Evolutionary conservation across 75 land plant genomes (phyloP).

Genomic region (Cunninghamia lanceolata): DNA sequence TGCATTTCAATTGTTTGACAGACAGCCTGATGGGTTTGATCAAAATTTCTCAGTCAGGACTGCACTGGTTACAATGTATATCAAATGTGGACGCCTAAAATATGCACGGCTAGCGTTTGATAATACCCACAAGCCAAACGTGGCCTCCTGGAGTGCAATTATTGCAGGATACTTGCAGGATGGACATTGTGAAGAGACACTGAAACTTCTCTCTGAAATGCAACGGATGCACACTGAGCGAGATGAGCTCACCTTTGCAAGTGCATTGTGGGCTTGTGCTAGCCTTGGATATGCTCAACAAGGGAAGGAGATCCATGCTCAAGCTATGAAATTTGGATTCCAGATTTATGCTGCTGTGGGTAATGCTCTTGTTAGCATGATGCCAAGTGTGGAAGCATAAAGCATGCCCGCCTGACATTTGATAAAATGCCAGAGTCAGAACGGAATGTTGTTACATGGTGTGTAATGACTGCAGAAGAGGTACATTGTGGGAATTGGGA

Average conservation of each 20-base stretch:
- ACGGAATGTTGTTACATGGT: slow-evolving; percentile 63
- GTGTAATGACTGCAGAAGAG: slow-evolving; percentile 44
- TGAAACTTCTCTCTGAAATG: slow-evolving; percentile 22
- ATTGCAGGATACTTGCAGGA: slow-evolving; percentile 41
- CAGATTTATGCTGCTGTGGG: slow-evolving; percentile 29
- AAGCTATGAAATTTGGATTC: slow-evolving; percentile 40
- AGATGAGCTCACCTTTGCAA: slow-evolving; percentile 34
- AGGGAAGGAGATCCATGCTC: slow-evolving; percentile 52
- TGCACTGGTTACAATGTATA: slow-evolving; percentile 48
- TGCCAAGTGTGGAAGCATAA: slow-evolving; percentile 47
- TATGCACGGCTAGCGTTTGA: slow-evolving; percentile 40
- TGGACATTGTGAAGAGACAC: slow-evolving; percentile 26
- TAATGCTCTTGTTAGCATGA: slow-evolving; percentile 65
- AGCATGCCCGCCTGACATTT: slow-evolving; percentile 35
- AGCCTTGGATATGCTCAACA: slow-evolving; percentile 30
- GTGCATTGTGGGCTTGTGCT: slow-evolving; percentile 49
- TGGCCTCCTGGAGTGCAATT: slow-evolving; percentile 52
- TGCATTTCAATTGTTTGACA: slow-evolving; percentile 38
- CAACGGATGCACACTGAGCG: slow-evolving; percentile 1
- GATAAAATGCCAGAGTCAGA: slow-evolving; percentile 21
- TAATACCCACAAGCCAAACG: slow-evolving; percentile 39
- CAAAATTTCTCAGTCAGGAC: slow-evolving; percentile 28
- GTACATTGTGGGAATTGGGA: slow-evolving; percentile 50
- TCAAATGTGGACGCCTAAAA: slow-evolving; percentile 29
- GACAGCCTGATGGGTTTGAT: slow-evolving; percentile 22